Evolutionary conservation across 73 alveolate species (phyloP).

Genomic region (Paramecium caudatum): DNA sequence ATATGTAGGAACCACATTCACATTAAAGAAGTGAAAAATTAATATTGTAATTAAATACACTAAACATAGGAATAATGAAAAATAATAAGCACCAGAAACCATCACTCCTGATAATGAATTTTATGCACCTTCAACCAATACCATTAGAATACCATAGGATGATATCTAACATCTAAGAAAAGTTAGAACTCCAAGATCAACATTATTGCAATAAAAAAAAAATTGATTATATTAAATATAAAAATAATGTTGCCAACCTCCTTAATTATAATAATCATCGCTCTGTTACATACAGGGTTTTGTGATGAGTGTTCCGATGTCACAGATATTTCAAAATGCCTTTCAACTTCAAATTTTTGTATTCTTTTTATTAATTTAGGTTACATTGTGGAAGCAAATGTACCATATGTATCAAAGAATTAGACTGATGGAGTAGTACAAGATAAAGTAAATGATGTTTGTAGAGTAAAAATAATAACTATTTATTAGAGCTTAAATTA

Average conservation of each 20-base stretch:
- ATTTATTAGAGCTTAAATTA: slow-evolving; percentile 25
- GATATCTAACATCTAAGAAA: background rate
- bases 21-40: slow-evolving; percentile 9
- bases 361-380: background rate
- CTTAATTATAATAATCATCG: background rate
- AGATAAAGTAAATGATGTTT: slow-evolving; percentile 6
- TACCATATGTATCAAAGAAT: no score
- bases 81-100: background rate
- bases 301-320: background rate
- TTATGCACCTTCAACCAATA: background rate
- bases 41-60: no score
- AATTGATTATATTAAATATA: background rate
- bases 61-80: no score
- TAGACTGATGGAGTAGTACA: background rate
- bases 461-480: slow-evolving; percentile 32
- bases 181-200: slow-evolving; percentile 10
- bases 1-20: background rate
- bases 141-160: slow-evolving; percentile 8
- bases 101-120: background rate
- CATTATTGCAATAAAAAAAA: background rate
- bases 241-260: background rate
- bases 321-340: background rate
- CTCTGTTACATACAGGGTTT: background rate
- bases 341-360: background rate
- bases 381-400: background rate